Percentiles rank a stretch among this genome's conserved stretches.
phyloP scores from a whole-genome alignment of 192 early-diverging fungal species.

The Linnemannia hyalina region DNA sequence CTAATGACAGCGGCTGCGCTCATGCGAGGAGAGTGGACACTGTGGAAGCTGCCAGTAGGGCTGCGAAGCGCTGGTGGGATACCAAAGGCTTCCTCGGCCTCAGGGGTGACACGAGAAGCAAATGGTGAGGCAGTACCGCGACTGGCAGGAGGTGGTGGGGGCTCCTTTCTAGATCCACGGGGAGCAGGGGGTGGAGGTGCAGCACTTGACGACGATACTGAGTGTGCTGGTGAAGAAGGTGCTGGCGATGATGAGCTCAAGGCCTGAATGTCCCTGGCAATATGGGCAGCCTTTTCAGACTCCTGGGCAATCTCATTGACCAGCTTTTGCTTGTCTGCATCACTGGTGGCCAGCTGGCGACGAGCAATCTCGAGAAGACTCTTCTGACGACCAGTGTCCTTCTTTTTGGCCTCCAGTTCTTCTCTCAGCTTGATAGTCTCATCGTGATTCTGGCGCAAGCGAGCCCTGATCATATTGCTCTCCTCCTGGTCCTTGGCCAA shows the following conservation, averaged over 20 bases:
- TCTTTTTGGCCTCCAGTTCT: slow-evolving; percentile 69
- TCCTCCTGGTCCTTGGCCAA: slow-evolving; percentile 63
- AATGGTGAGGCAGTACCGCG: slow-evolving; percentile 28
- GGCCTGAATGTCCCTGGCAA: slow-evolving; percentile 29
- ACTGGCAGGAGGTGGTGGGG: slow-evolving; percentile 53
- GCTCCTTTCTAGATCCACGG: slow-evolving; percentile 51
- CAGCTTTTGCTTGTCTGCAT: slow-evolving; percentile 72
- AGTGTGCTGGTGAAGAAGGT: slow-evolving; percentile 4
- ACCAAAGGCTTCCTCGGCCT: slow-evolving; percentile 52
- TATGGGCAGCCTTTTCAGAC: slow-evolving; percentile 35
- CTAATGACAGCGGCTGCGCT: slow-evolving; percentile 19
- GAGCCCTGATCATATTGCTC: slow-evolving; percentile 59
- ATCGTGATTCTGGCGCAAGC: slow-evolving; percentile 67
- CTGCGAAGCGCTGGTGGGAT: slow-evolving; percentile 50
- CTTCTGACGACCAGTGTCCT: slow-evolving; percentile 71
- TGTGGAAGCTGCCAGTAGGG: slow-evolving; percentile 54
- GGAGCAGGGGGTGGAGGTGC: slow-evolving; percentile 45
- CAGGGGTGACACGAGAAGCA: slow-evolving; percentile 21
- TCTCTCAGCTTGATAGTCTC: slow-evolving; percentile 62
- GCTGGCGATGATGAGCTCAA: not conserved
- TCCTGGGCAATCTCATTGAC: slow-evolving; percentile 64
- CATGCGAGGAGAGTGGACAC: slow-evolving; percentile 20
- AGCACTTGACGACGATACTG: not conserved
- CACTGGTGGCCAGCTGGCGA: slow-evolving; percentile 69
- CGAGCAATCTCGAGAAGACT: slow-evolving; percentile 75